A percentile compares a stretch with the other conserved stretches of the same genome.
Conservation (phyloP, 306 rosid species). For the Abrus pulchellus region DNA sequence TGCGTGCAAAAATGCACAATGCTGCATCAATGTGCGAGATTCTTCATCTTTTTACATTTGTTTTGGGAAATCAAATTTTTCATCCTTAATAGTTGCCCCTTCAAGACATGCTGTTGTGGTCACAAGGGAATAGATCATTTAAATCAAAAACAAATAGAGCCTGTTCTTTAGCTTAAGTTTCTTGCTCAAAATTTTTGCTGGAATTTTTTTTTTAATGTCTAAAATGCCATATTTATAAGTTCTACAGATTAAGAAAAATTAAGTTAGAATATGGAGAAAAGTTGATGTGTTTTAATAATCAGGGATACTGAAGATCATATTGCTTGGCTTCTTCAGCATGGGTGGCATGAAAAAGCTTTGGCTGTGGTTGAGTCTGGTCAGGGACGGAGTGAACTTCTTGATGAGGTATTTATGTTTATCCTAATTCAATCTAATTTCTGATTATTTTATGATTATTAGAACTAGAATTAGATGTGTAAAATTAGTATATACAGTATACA, state of each 20-base stretch:
- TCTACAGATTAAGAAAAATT: background rate
- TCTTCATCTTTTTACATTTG: slow-evolving; percentile 30
- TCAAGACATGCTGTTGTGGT: background rate
- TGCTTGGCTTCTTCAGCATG: slow-evolving; percentile 98
- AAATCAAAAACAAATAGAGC: slow-evolving; percentile 13
- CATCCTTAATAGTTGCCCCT: background rate
- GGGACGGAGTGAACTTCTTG: slow-evolving; percentile 94
- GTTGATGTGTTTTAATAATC: slow-evolving; percentile 49
- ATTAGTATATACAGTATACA: background rate
- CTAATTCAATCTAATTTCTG: slow-evolving; percentile 33
- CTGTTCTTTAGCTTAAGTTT: slow-evolving; percentile 17
- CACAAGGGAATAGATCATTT: slow-evolving; percentile 22
- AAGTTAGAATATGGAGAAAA: slow-evolving; percentile 33
- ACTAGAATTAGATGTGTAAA: slow-evolving; percentile 39
- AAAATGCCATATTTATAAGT: slow-evolving; percentile 1
- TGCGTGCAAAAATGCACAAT: slow-evolving; percentile 8
- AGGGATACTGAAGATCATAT: slow-evolving; percentile 99
- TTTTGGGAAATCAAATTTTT: slow-evolving; percentile 7
- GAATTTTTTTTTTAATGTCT: background rate
- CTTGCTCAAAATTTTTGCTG: slow-evolving; percentile 13
- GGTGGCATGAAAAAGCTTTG: slow-evolving; percentile 96
- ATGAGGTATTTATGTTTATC: slow-evolving; percentile 70
- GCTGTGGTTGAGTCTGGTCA: slow-evolving; percentile 98
- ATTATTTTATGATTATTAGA: slow-evolving; percentile 8
- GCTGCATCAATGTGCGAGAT: slow-evolving; percentile 18